Percentiles rank a stretch among this genome's conserved stretches.
phyloP scores from a whole-genome alignment of 768 basidiomycete species.

The Tricholoma flavovirens region DNA sequence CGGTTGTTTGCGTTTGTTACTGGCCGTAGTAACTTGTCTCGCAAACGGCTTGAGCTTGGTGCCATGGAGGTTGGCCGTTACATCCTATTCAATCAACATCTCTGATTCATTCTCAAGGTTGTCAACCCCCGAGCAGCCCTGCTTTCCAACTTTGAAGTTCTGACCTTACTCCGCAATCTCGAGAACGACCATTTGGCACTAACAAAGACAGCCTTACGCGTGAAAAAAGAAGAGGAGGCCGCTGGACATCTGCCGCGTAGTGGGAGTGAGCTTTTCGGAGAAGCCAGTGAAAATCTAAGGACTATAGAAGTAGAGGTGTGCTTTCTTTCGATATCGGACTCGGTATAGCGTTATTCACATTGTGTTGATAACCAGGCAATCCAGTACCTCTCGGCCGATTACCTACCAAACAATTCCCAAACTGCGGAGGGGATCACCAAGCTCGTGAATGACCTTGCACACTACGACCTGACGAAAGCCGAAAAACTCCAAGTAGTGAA shows the following conservation, averaged over 20 bases:
- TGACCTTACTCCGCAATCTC: constrained; percentile 68
- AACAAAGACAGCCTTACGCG: constrained; percentile 61
- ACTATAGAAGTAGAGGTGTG: constrained; percentile 83
- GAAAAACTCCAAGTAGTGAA: constrained; percentile 95
- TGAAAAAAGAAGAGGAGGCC: constrained; percentile 73
- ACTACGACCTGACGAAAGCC: constrained; percentile 76
- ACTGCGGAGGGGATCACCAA: constrained; percentile 55
- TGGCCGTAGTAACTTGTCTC: no score
- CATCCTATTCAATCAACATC: not conserved
- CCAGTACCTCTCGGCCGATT: constrained; percentile 71
- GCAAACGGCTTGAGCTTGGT: no score
- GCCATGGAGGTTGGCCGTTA: not conserved
- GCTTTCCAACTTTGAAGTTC: constrained; percentile 84
- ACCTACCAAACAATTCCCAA: constrained; percentile 65
- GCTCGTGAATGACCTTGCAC: constrained; percentile 61
- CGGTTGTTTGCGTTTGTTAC: no score
- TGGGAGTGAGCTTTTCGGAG: constrained; percentile 19
- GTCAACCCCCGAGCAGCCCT: constrained; percentile 70
- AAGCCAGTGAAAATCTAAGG: constrained; percentile 73
- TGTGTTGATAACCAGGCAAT: constrained; percentile 54
- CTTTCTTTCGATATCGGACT: constrained; percentile 8
- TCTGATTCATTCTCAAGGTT: constrained; percentile 36
- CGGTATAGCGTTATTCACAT: no score
- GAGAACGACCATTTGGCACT: constrained; percentile 68
- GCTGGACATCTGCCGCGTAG: constrained; percentile 23